Conservation (phyloP, 176 grass and related monocot genomes). For the Raddia distichophylla region DNA sequence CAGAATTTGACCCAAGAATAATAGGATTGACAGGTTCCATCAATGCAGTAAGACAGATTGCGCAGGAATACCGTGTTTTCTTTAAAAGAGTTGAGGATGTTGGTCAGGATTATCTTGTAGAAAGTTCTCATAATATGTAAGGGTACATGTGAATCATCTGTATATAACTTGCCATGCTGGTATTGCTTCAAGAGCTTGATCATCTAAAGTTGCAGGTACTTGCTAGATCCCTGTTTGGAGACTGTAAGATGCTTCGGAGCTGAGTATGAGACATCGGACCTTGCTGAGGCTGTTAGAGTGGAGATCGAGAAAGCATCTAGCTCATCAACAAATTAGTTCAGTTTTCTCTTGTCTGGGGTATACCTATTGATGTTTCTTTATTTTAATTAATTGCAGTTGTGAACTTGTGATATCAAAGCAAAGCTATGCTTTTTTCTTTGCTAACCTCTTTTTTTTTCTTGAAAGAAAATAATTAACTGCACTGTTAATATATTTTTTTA, state of each 20-base stretch:
- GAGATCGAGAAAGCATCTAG: constrained; percentile 65
- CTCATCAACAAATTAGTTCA: constrained; percentile 47
- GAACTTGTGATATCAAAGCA: constrained; percentile 33
- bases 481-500: not conserved
- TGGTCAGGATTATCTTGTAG: constrained; percentile 90
- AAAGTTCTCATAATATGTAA: constrained; percentile 92
- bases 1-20: constrained; percentile 95
- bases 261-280: constrained; percentile 75
- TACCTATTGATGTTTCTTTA: constrained; percentile 38
- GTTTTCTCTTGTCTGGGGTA: constrained; percentile 22
- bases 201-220: constrained; percentile 63
- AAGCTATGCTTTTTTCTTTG: not conserved
- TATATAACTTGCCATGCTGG: constrained; percentile 9
- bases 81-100: constrained; percentile 86
- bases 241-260: constrained; percentile 77
- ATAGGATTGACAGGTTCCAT: constrained; percentile 74
- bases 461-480: constrained; percentile 17
- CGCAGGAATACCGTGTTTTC: constrained; percentile 94
- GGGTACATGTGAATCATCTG: not conserved
- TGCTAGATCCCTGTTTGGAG: constrained; percentile 91
- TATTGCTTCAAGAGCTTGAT: constrained; percentile 36
- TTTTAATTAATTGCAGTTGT: constrained; percentile 30
- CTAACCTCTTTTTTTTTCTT: constrained; percentile 30
- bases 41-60: constrained; percentile 77
- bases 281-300: constrained; percentile 70